Evolutionary conservation across 2,329 filamentous ascomycete species (phyloP).

Genomic region (Aspergillus awamori): DNA sequence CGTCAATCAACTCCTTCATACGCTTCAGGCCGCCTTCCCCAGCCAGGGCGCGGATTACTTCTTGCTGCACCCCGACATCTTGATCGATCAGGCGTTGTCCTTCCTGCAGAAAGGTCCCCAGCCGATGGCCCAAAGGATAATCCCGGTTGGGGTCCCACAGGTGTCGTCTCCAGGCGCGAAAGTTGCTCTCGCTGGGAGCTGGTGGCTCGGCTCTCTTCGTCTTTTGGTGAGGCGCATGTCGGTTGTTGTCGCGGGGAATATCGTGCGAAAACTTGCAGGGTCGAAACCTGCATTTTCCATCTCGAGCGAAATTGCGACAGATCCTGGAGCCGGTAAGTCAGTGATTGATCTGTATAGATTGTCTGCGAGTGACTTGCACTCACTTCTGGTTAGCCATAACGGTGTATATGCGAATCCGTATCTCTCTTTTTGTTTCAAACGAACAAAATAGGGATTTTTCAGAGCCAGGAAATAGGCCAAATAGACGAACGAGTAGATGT

Average conservation of each 20-base stretch:
- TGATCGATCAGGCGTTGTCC: conserved; percentile 29
- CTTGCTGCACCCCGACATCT: conserved; percentile 28
- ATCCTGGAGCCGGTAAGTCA: not conserved
- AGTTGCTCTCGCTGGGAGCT: not conserved
- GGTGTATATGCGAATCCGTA: too few species aligned
- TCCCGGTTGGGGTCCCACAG: not conserved
- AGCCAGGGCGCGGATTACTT: conserved; percentile 33
- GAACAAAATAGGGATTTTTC: too few species aligned
- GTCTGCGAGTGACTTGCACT: not conserved
- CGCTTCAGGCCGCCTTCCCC: conserved; percentile 33
- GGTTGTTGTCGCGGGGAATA: not conserved
- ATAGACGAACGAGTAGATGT: too few species aligned
- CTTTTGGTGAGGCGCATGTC: not conserved
- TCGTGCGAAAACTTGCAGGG: not conserved
- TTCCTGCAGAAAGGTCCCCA: conserved; percentile 28
- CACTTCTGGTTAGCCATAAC: not conserved
- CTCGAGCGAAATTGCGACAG: not conserved
- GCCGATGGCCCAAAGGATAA: not conserved
- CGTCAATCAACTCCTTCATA: conserved; percentile 29
- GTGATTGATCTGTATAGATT: not conserved
- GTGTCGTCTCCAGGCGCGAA: conserved; percentile 12
- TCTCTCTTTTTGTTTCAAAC: too few species aligned
- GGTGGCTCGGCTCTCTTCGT: not conserved
- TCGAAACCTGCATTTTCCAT: not conserved
- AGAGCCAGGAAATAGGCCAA: too few species aligned